Evolutionary conservation across 129 eudicot species (phyloP), one percentile per base, ranked within the genome.

Genomic region (Helichrysum umbraculigerum): DNA sequence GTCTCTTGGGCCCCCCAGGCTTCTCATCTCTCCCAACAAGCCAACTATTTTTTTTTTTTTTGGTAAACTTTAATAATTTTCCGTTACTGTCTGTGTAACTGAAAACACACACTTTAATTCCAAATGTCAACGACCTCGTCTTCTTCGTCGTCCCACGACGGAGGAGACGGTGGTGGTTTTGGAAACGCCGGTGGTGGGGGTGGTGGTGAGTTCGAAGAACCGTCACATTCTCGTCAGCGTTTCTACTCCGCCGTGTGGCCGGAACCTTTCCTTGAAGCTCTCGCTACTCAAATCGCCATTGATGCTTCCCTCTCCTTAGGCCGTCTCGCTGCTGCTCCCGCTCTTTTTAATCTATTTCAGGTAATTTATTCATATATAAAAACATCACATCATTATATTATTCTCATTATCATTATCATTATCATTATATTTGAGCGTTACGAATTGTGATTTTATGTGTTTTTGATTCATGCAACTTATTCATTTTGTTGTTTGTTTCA

Each of bases 251-350:
- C 75, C 7, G 96, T 88, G 0, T 92, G 98, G 98, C 98, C 98
- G 34, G 98, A 88, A 81, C 98, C 96, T 0, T 92, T 92, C 61
- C 77, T 93, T 3, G 98, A 93, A 78, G 91, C 97, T 25, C 86
- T 93, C 3, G 92, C 97, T 21, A 54, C 86, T 32, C 91, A 84
- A 29, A 81, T 90, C 17, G 98, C 97, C 58, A 70, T 83, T 75
- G 91, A 90, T 59, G 96, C 96, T 63, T 85, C 92, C 39, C 63
- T 57, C 59, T 82, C 89, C 0, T 16, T 28, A 5, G 96, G 96
- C 33, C 92, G 97, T 70, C 97, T 93, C 50, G 89, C 87, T 57
- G 95, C 87, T 64, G 98, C 97, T 57, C 88, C 80, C 4, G 96
- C 96, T 8, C 87, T 93, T 7, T 79, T 21, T 70, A 79, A 82